Evolutionary conservation across 805 yeast species (phyloP).

Genomic region (Cyberlindnera misumaiensis): DNA sequence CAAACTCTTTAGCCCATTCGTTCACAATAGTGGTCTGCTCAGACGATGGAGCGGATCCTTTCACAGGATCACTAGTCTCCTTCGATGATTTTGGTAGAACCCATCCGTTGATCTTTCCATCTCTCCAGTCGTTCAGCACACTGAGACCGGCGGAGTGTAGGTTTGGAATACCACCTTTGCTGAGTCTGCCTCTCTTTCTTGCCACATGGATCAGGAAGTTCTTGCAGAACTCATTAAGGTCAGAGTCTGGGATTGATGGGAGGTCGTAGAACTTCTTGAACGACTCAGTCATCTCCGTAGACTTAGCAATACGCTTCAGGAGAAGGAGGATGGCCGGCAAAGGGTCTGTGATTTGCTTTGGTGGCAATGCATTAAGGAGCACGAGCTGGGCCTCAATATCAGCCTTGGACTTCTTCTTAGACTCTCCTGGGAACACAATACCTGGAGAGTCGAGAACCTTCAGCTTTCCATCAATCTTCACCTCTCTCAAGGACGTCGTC

Average conservation of each 20-base stretch:
- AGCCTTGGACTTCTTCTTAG: conserved; percentile 38
- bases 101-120: conserved; percentile 92
- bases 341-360: conserved; percentile 80
- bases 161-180: conserved; percentile 91
- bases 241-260: conserved; percentile 70
- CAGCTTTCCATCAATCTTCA: conserved; percentile 84
- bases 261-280: conserved; percentile 68
- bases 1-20: conserved; percentile 92
- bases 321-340: conserved; percentile 71
- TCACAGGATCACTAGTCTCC: conserved; percentile 27
- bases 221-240: conserved; percentile 72
- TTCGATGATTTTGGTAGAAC: conserved; percentile 60
- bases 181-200: conserved; percentile 84
- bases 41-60: conserved; percentile 30
- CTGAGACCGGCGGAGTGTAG: conserved; percentile 76
- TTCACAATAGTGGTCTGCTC: conserved; percentile 69
- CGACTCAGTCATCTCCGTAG: conserved; percentile 68
- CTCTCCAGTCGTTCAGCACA: conserved; percentile 93
- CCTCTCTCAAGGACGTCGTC: conserved; percentile 85
- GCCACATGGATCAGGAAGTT: conserved; percentile 90
- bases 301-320: conserved; percentile 68
- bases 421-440: conserved; percentile 82
- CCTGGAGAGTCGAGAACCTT: conserved; percentile 95
- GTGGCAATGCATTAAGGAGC: conserved; percentile 82
- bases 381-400: conserved; percentile 87